These are phyloP conservation scores for Spencermartinsiella europaea DNA, from an alignment of 805 yeast genomes.

Conservation along the genomic window DNA sequence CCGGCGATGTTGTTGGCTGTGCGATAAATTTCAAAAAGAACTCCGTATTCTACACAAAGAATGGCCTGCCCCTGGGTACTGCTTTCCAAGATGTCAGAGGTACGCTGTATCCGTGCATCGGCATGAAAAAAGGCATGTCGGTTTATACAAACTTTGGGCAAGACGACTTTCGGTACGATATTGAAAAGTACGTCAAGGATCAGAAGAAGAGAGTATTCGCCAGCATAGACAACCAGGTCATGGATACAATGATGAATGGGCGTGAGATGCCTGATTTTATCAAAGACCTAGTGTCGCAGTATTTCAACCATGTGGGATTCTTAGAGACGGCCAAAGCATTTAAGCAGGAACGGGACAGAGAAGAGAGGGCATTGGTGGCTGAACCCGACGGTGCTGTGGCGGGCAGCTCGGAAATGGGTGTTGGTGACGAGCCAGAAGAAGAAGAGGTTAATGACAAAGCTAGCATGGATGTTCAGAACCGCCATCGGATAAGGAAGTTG, in stretches of 20 bases:
- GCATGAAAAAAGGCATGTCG: slow-evolving; percentile 39
- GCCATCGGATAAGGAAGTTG: slow-evolving; percentile 43
- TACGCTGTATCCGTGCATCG: slow-evolving; percentile 45
- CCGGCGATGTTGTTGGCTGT: slow-evolving; percentile 71
- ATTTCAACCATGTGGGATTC: slow-evolving; percentile 56
- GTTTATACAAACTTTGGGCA: slow-evolving; percentile 49
- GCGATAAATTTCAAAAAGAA: slow-evolving; percentile 68
- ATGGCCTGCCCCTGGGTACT: slow-evolving; percentile 60
- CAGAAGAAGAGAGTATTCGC: slow-evolving; percentile 37
- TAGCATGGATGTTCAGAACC: slow-evolving; percentile 35
- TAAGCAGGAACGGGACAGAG: slow-evolving; percentile 39
- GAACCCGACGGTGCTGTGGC: slow-evolving; percentile 11
- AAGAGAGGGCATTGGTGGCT: slow-evolving; percentile 17
- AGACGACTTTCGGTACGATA: slow-evolving; percentile 54
- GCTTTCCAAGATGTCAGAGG: slow-evolving; percentile 46
- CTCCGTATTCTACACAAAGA: slow-evolving; percentile 70
- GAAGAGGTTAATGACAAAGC: slow-evolving; percentile 30
- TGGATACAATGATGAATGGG: slow-evolving; percentile 4
- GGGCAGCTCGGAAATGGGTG: slow-evolving; percentile 11
- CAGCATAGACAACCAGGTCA: slow-evolving; percentile 13
- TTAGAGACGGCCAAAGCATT: slow-evolving; percentile 50
- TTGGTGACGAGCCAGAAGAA: slow-evolving; percentile 17
- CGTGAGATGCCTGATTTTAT: slow-evolving; percentile 22
- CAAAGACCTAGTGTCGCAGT: slow-evolving; percentile 39
- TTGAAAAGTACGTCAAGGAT: slow-evolving; percentile 45